Base-by-base conservation (phyloP, 306 rosid genomes). In the Styphnolobium japonicum region DNA sequence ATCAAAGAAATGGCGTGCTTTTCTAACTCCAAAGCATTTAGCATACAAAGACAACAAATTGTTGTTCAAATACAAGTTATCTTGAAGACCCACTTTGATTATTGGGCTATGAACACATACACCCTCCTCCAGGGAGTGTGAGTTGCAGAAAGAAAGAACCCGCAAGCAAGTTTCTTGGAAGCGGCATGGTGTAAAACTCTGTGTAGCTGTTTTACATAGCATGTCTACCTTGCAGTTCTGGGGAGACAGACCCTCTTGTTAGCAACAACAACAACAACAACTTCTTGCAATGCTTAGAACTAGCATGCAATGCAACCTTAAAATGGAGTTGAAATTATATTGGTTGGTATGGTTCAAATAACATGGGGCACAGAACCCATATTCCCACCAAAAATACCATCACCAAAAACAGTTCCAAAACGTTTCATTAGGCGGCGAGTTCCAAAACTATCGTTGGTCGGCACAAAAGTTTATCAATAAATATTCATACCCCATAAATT, bases 1-100 rank as follows among this genome's bases (percentile, higher is more conserved):
- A 60, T 89, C 97, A 22, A 92, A 92, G 4, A 89, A 67, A 22
- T 79, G 81, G 84, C 87, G 92, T 72, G 94, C 92, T 3, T 42
- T 63, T 48, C 40, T 57, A n/a, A 85, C 45, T 63, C 97, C 94
- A 76, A 81, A 83, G 82, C 90, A 87, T 82, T 86, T 92, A 0
- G 86, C 82, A 34, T 89, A 88, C 1, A 92, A 61, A 48, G 90
- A 67, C 18, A 88, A 18, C 45, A 92, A 76, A 79, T 88, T 88
- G 89, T 92, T 89, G 76, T 16, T 83, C 36, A 85, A 43, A 83
- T 88, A 89, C 58, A 89, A 7, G 87, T 92, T 82, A 52, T 81
- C 78, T 18, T 85, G 83, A 76, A 89, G 87, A 80, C 85, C 89
- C 85, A 85, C 64, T 81, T 92, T 89, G 86, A 87, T 82, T 22